Conservation (phyloP, 139 green algal genomes). For the Chlorella sorokiniana region DNA sequence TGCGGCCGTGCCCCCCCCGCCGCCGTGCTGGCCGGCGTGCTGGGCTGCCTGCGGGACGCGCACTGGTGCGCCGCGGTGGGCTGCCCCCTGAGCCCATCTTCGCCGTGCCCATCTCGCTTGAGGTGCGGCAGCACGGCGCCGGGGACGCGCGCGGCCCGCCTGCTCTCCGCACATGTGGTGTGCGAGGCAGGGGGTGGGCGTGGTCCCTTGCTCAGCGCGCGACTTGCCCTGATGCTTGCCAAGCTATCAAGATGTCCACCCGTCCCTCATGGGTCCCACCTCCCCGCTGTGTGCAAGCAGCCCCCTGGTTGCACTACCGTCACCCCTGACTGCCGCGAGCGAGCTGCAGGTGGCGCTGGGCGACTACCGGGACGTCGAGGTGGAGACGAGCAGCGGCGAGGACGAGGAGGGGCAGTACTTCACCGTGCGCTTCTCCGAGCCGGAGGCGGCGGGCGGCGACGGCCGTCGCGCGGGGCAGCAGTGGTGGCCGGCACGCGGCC, state of each 20-base stretch:
- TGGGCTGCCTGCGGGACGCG: constrained; percentile 2
- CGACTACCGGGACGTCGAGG: constrained; percentile 12
- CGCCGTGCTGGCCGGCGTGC: constrained; percentile 2
- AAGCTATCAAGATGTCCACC: too few relatives aligned
- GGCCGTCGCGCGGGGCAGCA: neutral
- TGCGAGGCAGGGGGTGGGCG: too few relatives aligned
- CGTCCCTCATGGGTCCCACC: too few relatives aligned
- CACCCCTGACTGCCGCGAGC: neutral
- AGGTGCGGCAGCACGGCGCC: neutral
- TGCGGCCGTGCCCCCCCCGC: neutral
- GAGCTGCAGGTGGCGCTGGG: constrained; percentile 20
- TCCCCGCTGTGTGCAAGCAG: neutral
- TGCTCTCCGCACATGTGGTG: too few relatives aligned
- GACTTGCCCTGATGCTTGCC: too few relatives aligned
- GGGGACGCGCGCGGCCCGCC: neutral
- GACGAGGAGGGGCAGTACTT: constrained; percentile 2
- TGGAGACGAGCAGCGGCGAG: constrained; percentile 1
- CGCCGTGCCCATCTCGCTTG: constrained; percentile 1
- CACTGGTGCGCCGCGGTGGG: constrained; percentile 27
- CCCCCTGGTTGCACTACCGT: neutral
- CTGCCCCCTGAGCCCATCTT: constrained; percentile 26
- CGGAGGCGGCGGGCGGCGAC: neutral
- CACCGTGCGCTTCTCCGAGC: constrained; percentile 1
- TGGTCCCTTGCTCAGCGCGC: too few relatives aligned
- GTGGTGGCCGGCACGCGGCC: constrained; percentile 9